These are phyloP conservation scores for Lentinula boryana DNA, from an alignment of 768 basidiomycete species.

Conservation along the genomic window DNA sequence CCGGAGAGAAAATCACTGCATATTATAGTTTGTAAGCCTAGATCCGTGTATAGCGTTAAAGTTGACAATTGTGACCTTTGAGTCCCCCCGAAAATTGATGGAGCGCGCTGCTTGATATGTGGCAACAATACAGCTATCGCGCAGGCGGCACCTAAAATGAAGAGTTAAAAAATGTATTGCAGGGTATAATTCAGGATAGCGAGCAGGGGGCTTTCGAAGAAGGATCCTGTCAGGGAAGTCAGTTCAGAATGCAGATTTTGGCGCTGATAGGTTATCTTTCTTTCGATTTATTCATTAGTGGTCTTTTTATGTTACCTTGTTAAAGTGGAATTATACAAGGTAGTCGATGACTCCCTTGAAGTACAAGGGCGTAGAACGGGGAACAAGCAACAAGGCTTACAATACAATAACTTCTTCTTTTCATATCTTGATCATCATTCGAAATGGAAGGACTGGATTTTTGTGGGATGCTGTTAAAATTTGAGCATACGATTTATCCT, in stretches of 20 bases:
- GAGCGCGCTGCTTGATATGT: too few relatives aligned
- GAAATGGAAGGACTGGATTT: not conserved
- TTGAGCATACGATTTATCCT: not conserved
- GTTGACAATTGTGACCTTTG: too few relatives aligned
- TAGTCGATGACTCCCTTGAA: not conserved
- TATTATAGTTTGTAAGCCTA: not conserved
- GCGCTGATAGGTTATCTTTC: too few relatives aligned
- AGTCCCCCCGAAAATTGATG: too few relatives aligned
- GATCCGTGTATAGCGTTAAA: not conserved
- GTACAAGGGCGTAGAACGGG: not conserved
- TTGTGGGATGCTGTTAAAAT: not conserved
- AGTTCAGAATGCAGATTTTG: too few relatives aligned
- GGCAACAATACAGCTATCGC: too few relatives aligned
- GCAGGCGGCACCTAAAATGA: not conserved
- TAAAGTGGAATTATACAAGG: not conserved
- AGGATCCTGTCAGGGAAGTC: not conserved
- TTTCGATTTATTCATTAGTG: too few relatives aligned
- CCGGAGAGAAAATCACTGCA: not conserved
- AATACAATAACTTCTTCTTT: not conserved
- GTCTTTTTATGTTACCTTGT: not conserved
- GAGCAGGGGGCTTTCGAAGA: not conserved
- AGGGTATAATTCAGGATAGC: too few relatives aligned
- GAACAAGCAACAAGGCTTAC: not conserved
- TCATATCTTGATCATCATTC: conserved; percentile 1
- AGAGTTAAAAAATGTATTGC: not conserved